A percentile compares a stretch with the other conserved stretches of the same genome.
phyloP scores from a whole-genome alignment of 2,329 filamentous ascomycete species.

The Pestalotiopsis sp. region DNA sequence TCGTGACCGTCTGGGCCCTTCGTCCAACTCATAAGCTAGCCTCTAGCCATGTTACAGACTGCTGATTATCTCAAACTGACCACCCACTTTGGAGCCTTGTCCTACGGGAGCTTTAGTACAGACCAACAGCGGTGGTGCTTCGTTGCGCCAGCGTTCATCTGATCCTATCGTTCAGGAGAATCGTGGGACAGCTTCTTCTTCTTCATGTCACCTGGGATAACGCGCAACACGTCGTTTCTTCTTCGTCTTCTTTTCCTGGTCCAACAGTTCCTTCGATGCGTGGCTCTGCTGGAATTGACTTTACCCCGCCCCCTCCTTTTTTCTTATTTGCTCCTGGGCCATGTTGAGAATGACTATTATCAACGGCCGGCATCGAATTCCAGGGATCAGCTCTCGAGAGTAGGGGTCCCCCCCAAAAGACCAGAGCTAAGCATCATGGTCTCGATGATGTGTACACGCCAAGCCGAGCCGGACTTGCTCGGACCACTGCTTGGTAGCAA shows the following conservation, averaged over 20 bases:
- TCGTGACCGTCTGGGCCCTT: neutral
- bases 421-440: neutral
- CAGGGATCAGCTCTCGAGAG: neutral
- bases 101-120: neutral
- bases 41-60: too few species aligned
- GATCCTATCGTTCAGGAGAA: neutral
- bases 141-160: neutral
- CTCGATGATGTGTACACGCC: neutral
- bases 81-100: neutral
- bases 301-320: constrained; percentile 14
- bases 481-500: neutral
- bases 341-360: constrained; percentile 2
- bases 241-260: neutral
- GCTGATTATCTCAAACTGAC: neutral
- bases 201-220: neutral
- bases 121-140: neutral
- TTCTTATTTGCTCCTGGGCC: constrained; percentile 2
- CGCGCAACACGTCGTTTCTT: neutral
- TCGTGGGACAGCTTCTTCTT: neutral
- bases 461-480: neutral
- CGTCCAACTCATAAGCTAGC: constrained; percentile 2
- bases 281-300: constrained; percentile 2
- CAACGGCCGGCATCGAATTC: constrained; percentile 19
- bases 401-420: neutral
- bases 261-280: neutral